These are phyloP conservation scores for Phytophthora multivora DNA, from an alignment of 352 stramenopile genomes.

Conservation along the genomic window DNA sequence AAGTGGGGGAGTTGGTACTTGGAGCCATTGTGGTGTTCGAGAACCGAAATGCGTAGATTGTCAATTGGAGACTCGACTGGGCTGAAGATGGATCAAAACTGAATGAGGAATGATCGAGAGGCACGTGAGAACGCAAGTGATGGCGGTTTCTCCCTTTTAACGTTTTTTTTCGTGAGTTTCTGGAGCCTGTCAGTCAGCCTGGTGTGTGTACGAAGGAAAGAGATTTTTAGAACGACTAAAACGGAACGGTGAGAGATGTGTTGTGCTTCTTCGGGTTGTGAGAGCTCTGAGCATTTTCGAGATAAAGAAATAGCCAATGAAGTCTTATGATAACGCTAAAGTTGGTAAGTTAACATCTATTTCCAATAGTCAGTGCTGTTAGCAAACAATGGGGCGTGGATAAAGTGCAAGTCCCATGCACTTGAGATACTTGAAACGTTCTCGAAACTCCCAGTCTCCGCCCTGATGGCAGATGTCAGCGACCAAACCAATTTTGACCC, in stretches of 20 bases:
- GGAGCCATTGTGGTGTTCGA: constrained; percentile 24
- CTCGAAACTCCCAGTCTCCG: constrained; percentile 26
- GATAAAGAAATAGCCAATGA: constrained; percentile 3
- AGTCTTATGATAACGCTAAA: constrained; percentile 14
- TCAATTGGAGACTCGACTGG: neutral
- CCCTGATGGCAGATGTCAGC: constrained; percentile 4
- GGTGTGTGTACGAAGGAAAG: constrained; percentile 10
- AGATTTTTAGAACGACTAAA: constrained; percentile 28
- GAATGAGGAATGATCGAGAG: constrained; percentile 27
- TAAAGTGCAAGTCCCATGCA: constrained; percentile 30
- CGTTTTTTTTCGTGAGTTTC: constrained; percentile 26
- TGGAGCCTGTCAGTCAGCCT: constrained; percentile 22
- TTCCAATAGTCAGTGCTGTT: neutral
- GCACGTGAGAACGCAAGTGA: constrained; percentile 3
- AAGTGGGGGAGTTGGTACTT: neutral
- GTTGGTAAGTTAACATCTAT: constrained; percentile 5
- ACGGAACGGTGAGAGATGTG: constrained; percentile 8
- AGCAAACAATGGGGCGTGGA: neutral
- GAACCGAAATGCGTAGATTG: constrained; percentile 3
- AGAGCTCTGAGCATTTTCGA: neutral
- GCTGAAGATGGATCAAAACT: constrained; percentile 15
- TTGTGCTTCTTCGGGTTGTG: constrained; percentile 5
- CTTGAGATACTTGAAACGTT: constrained; percentile 37
- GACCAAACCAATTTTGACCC: constrained; percentile 20
- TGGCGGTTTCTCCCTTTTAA: constrained; percentile 23